These are phyloP conservation scores for Magnusiomyces paraingens DNA, from an alignment of 1,139 yeast species.

Conservation along the genomic window DNA sequence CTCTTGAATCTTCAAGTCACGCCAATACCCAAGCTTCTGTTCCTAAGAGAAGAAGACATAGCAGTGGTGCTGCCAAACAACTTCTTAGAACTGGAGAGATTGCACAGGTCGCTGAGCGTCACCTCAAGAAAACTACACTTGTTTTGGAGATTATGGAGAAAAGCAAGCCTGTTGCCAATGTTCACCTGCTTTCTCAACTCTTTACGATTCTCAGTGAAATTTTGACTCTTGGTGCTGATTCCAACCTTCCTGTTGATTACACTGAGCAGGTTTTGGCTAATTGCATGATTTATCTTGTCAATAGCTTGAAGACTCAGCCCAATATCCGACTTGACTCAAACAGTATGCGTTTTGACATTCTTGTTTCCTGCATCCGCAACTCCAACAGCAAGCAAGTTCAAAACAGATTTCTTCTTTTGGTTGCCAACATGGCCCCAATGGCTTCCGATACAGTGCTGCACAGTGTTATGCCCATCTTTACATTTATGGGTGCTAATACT, in stretches of 20 bases:
- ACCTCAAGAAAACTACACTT: slow-evolving; percentile 69
- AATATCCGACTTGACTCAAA: slow-evolving; percentile 49
- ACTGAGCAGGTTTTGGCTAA: slow-evolving; percentile 88
- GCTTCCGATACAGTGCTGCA: slow-evolving; percentile 91
- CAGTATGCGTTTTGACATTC: slow-evolving; percentile 76
- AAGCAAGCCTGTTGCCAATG: slow-evolving; percentile 41
- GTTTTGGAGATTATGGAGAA: slow-evolving; percentile 72
- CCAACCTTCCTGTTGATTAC: slow-evolving; percentile 82
- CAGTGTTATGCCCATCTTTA: slow-evolving; percentile 97
- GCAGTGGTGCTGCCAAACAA: slow-evolving; percentile 69
- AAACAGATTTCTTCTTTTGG: slow-evolving; percentile 73
- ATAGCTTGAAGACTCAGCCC: slow-evolving; percentile 30
- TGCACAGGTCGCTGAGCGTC: slow-evolving; percentile 66
- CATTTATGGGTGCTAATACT: slow-evolving; percentile 98
- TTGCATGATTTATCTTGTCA: slow-evolving; percentile 70
- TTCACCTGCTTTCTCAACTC: slow-evolving; percentile 42
- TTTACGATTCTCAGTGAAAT: slow-evolving; percentile 78
- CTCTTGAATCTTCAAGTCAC: slow-evolving; percentile 43
- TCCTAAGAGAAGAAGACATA: slow-evolving; percentile 55
- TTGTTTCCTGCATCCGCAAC: slow-evolving; percentile 84
- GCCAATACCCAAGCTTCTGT: slow-evolving; percentile 39
- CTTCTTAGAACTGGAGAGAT: slow-evolving; percentile 65
- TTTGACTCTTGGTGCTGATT: slow-evolving; percentile 83
- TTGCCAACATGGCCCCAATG: slow-evolving; percentile 79
- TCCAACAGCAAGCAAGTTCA: slow-evolving; percentile 93